A percentile compares a stretch with the other conserved stretches of the same genome.
phyloP scores from a whole-genome alignment of 345 rosid genomes.

The Pistacia vera region DNA sequence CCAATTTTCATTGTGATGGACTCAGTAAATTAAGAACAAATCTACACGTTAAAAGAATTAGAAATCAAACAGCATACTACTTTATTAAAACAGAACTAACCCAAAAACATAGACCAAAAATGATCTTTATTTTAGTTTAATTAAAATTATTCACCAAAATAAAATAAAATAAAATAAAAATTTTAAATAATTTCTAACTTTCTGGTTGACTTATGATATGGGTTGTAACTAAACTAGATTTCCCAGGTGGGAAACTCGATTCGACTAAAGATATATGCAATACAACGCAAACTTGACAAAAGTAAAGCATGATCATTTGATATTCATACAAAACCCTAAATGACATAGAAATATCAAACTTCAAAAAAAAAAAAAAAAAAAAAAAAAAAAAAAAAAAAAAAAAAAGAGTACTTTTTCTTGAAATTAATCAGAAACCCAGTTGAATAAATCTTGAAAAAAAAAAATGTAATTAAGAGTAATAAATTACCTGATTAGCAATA shows the following conservation, averaged over 20 bases:
- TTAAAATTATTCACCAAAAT: not conserved
- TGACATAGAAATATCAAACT: not conserved
- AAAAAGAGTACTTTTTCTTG: not conserved
- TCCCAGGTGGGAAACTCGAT: not conserved
- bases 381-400: not conserved
- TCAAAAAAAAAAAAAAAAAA: not conserved
- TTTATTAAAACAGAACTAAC: not conserved
- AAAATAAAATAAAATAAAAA: not conserved
- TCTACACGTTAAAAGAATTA: not conserved
- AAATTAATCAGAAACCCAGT: not conserved
- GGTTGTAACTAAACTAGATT: not conserved
- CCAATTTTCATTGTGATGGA: not conserved
- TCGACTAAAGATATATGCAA: not conserved
- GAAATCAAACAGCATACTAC: not conserved
- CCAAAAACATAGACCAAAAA: not conserved
- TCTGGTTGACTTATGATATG: not conserved
- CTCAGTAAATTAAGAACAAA: not conserved
- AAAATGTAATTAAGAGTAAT: not conserved
- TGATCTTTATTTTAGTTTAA: too few species aligned
- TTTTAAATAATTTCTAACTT: not conserved
- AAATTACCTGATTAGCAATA: not conserved
- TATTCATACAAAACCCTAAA: slow-evolving; percentile 6
- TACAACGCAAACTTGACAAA: not conserved
- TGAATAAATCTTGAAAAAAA: not conserved
- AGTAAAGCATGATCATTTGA: not conserved